Conservation (phyloP, 306 rosid species). For the Dryas octopetala region DNA sequence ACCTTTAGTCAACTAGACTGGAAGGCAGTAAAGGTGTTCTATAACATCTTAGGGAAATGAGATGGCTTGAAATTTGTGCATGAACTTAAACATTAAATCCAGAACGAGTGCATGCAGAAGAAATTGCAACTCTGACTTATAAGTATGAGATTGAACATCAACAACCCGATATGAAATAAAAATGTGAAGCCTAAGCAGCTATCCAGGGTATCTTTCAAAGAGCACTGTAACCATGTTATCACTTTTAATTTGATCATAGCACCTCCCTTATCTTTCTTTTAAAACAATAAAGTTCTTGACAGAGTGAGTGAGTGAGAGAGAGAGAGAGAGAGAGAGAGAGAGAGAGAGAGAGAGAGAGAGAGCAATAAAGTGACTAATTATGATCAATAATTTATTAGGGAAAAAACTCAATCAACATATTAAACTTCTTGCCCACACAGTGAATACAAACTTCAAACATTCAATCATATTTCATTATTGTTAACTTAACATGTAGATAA, state of each 20-base stretch:
- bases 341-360: not conserved
- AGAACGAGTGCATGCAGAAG: not conserved
- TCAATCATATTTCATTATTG: not conserved
- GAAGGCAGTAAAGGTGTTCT: not conserved
- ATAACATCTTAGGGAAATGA: not conserved
- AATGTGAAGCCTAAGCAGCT: not conserved
- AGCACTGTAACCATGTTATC: not conserved
- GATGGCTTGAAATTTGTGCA: not conserved
- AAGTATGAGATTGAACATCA: not conserved
- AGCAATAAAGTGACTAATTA: not conserved
- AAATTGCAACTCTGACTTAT: not conserved
- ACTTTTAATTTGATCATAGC: not conserved
- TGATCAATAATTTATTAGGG: not conserved
- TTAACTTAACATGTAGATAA: no score
- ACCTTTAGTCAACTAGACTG: not conserved
- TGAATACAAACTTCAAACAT: not conserved
- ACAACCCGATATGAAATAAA: not conserved
- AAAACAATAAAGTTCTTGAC: not conserved
- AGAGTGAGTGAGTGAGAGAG: not conserved
- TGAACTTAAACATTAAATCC: not conserved
- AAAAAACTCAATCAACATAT: not conserved
- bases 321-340: no score
- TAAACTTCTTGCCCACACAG: not conserved
- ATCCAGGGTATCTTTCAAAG: not conserved
- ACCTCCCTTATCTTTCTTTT: not conserved